phyloP scores from a whole-genome alignment of 208 protist species.

The Trichomonas tenax region DNA sequence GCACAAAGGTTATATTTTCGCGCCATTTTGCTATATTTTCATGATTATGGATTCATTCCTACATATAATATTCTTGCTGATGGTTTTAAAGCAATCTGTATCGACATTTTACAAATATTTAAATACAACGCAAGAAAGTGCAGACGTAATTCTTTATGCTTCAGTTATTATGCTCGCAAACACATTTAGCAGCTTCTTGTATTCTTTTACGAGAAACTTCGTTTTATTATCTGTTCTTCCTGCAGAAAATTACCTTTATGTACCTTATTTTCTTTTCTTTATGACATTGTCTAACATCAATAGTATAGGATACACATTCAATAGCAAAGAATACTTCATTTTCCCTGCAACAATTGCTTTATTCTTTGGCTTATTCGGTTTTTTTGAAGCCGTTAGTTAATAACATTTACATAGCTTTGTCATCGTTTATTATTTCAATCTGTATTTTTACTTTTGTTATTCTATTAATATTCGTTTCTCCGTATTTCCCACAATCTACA shows the following conservation, averaged over 20 bases:
- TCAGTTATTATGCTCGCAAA: not conserved
- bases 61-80: not conserved
- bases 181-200: not conserved
- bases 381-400: not conserved
- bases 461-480: not conserved
- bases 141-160: not conserved
- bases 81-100: not conserved
- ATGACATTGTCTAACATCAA: not conserved
- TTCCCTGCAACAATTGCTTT: not conserved
- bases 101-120: not conserved
- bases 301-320: not conserved
- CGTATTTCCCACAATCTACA: not conserved
- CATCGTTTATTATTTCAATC: not conserved
- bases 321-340: not conserved
- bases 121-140: not conserved
- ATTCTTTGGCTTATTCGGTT: not conserved
- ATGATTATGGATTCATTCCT: not conserved
- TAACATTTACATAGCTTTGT: not conserved
- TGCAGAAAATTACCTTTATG: not conserved
- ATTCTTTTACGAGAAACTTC: not conserved
- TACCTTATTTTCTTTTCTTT: not conserved
- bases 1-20: not conserved
- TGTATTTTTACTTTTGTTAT: not conserved
- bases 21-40: not conserved
- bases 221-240: not conserved